Evolutionary conservation across 805 yeast genomes (phyloP), one percentile per base, ranked within the genome.

Genomic region (Huiozyma sinensis): DNA sequence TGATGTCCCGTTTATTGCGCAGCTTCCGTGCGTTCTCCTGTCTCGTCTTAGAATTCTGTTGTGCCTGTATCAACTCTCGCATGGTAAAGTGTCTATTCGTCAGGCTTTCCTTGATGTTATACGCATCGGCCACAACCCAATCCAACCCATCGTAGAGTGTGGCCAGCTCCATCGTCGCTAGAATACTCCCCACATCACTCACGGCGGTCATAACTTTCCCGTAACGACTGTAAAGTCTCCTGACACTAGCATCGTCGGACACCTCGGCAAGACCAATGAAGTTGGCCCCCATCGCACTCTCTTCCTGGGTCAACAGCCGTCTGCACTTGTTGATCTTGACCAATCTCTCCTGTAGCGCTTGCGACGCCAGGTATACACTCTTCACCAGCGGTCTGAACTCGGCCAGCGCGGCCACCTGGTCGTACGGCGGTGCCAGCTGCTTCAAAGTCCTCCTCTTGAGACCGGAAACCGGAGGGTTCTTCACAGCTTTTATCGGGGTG

Each of bases 41-140:
- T 54, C 77, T 83, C 30, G 75, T 65, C 52, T 75, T 77, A 1
- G 95, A 78, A 45, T 71, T 76, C 6, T 79, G 76, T 60, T 89
- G 95, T 1, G 96, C 89, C 56, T 77, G 83, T 31, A 76, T 56
- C 42, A 87, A 68, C 51, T 92, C 98, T 43, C 97, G 74, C 95
- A 92, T 92, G 34, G 90, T 65, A 45, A 92, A 69, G 61, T 92
- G 95, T 47, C 98, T 72, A 64, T 90, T 89, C 0, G 98, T 92
- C 44, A 92, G 68, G 0, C 95, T 82, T 64, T 92, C 98, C 62
- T 92, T 92, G 45, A 89, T 82, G 46, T 83, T 80, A 61, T 81
- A 92, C 11, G 92, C 81, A 53, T 89, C 96, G 48, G 75, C 75
- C 4, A 77, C 67, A 29, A 87, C 67, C 53, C 75, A 68, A 44